Evolutionary conservation across 108 stramenopile genomes (phyloP).

Genomic region (Conticribra guillardii): DNA sequence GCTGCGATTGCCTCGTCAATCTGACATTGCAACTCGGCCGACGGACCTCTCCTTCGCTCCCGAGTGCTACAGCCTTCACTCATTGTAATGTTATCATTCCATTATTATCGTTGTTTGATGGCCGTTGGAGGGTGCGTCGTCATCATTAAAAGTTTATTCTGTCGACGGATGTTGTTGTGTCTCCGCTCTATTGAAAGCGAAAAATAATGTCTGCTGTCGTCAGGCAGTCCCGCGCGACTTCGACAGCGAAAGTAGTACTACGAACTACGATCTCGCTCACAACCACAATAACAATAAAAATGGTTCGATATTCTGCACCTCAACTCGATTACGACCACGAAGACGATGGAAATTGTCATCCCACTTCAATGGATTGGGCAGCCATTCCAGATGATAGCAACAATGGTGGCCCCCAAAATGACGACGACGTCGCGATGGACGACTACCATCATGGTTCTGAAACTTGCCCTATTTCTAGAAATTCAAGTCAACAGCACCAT

Average conservation of each 20-base stretch:
- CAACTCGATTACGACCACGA: too few species aligned
- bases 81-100: too few species aligned
- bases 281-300: conserved; percentile 1
- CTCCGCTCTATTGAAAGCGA: too few species aligned
- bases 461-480: background rate
- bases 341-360: conserved; percentile 12
- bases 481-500: background rate
- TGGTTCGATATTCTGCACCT: conserved; percentile 43
- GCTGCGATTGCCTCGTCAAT: conserved; percentile 20
- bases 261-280: background rate
- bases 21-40: conserved; percentile 30
- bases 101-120: too few species aligned
- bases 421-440: background rate
- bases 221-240: too few species aligned
- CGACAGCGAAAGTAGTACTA: too few species aligned
- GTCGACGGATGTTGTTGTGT: too few species aligned
- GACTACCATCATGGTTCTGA: background rate
- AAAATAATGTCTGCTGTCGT: too few species aligned
- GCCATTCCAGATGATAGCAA: conserved; percentile 26
- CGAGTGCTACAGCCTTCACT: background rate
- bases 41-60: conserved; percentile 7
- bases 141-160: too few species aligned
- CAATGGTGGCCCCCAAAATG: background rate
- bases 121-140: too few species aligned
- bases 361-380: conserved; percentile 40